Evolutionary conservation across 495 filamentous ascomycete genomes (phyloP).

Genomic region (Clohesyomyces aquaticus): DNA sequence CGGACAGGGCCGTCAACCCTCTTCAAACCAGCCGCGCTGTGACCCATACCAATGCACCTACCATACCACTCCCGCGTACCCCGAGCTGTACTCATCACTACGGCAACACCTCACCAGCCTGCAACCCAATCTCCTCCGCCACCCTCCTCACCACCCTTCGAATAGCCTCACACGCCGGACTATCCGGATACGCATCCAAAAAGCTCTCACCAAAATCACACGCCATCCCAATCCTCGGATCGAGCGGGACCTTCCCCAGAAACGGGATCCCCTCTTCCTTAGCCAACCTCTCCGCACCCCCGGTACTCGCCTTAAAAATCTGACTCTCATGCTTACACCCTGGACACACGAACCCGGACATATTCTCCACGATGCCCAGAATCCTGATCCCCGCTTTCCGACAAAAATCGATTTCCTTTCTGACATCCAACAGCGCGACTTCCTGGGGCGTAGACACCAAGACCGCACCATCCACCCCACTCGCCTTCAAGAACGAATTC

Average conservation of each 20-base stretch:
- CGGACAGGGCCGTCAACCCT: no score
- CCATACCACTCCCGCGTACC: neutral
- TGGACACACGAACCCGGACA: slow-evolving; percentile 94
- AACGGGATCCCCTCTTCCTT: slow-evolving; percentile 85
- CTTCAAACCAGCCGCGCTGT: no score
- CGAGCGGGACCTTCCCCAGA: slow-evolving; percentile 87
- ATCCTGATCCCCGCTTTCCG: slow-evolving; percentile 88
- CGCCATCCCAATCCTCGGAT: slow-evolving; percentile 92
- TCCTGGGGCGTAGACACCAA: slow-evolving; percentile 95
- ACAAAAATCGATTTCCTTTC: slow-evolving; percentile 97
- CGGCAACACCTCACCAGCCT: slow-evolving; percentile 16
- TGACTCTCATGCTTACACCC: slow-evolving; percentile 79
- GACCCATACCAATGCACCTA: neutral
- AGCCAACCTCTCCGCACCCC: slow-evolving; percentile 77
- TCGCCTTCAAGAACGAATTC: slow-evolving; percentile 83
- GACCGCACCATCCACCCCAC: slow-evolving; percentile 88
- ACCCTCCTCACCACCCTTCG: slow-evolving; percentile 74
- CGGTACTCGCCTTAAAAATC: slow-evolving; percentile 91
- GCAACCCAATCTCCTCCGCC: slow-evolving; percentile 61
- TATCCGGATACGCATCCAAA: slow-evolving; percentile 89
- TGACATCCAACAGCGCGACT: slow-evolving; percentile 86
- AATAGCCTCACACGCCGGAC: slow-evolving; percentile 79
- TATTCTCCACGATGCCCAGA: slow-evolving; percentile 93
- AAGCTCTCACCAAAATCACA: slow-evolving; percentile 98
- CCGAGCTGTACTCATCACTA: neutral